These are phyloP conservation scores for Peterozyma xylosa DNA, from an alignment of 805 yeast genomes.

Conservation along the genomic window DNA sequence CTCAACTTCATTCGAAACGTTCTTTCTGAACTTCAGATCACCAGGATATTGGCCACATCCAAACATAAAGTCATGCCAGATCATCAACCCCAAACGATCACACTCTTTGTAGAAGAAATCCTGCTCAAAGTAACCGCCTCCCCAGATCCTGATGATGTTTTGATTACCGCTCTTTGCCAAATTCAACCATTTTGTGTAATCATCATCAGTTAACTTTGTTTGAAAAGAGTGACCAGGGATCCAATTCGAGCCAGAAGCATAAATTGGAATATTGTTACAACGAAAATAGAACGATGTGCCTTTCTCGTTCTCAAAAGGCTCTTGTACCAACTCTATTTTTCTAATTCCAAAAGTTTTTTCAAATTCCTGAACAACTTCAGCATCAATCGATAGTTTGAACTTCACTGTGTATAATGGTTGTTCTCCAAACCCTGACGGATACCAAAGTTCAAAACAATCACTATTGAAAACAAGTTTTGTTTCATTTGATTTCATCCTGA, in stretches of 20 bases:
- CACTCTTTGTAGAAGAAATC: slow-evolving; percentile 35
- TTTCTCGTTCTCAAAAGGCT: slow-evolving; percentile 18
- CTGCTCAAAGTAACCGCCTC: slow-evolving; percentile 38
- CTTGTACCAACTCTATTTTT: slow-evolving; percentile 31
- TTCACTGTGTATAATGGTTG: slow-evolving; percentile 25
- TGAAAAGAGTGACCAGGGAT: slow-evolving; percentile 38
- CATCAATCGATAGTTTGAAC: slow-evolving; percentile 9
- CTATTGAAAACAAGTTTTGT: not conserved
- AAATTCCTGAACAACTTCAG: slow-evolving; percentile 9
- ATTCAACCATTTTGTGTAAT: slow-evolving; percentile 28
- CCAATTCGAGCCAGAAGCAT: slow-evolving; percentile 37
- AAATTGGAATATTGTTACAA: slow-evolving; percentile 31
- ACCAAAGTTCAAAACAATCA: slow-evolving; percentile 31
- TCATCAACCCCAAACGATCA: slow-evolving; percentile 34
- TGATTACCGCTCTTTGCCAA: slow-evolving; percentile 28
- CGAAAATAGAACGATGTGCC: slow-evolving; percentile 37
- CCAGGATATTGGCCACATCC: slow-evolving; percentile 51
- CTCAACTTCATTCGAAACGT: slow-evolving; percentile 28
- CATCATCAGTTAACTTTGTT: slow-evolving; percentile 23
- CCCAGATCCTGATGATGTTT: slow-evolving; percentile 41
- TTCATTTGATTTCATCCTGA: not conserved
- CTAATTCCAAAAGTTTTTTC: slow-evolving; percentile 30
- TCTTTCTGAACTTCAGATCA: slow-evolving; percentile 24
- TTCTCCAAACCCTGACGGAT: slow-evolving; percentile 28
- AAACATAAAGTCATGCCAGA: slow-evolving; percentile 54